Percentiles rank a stretch among this genome's conserved stretches.
These are phyloP conservation scores for Cyberlindnera americana DNA, from an alignment of 805 yeast genomes.

Conservation along the genomic window DNA sequence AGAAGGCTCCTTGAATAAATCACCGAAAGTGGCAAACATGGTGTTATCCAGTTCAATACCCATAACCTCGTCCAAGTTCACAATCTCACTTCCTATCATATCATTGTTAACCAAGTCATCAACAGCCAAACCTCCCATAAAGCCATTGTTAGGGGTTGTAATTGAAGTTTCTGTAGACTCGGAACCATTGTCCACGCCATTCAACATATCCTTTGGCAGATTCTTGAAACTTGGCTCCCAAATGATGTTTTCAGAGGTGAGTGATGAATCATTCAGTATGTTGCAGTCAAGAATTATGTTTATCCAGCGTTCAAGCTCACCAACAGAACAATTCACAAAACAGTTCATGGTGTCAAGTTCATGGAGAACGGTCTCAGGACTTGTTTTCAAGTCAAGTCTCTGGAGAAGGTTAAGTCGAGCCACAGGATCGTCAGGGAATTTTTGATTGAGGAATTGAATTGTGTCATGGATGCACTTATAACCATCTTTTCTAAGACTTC, in stretches of 20 bases:
- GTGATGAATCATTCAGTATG: constrained; percentile 15
- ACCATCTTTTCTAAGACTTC: constrained; percentile 24
- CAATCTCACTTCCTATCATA: constrained; percentile 2
- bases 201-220: constrained; percentile 3
- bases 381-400: constrained; percentile 14
- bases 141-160: not conserved
- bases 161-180: not conserved
- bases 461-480: constrained; percentile 26
- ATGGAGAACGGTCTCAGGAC: constrained; percentile 14
- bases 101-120: constrained; percentile 8
- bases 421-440: constrained; percentile 19
- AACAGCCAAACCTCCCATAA: constrained; percentile 6
- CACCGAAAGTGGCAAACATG: constrained; percentile 3
- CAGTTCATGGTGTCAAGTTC: constrained; percentile 22
- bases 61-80: constrained; percentile 10
- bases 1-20: constrained; percentile 3
- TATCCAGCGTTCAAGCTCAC: constrained; percentile 8
- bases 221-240: constrained; percentile 24
- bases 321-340: constrained; percentile 9
- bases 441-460: constrained; percentile 19
- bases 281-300: constrained; percentile 1
- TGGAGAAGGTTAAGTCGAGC: constrained; percentile 15
- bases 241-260: constrained; percentile 17
- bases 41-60: not conserved
- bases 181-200: not conserved